These are phyloP conservation scores for Scorias spongiosa DNA, from an alignment of 2,329 filamentous ascomycete genomes.

Conservation along the genomic window DNA sequence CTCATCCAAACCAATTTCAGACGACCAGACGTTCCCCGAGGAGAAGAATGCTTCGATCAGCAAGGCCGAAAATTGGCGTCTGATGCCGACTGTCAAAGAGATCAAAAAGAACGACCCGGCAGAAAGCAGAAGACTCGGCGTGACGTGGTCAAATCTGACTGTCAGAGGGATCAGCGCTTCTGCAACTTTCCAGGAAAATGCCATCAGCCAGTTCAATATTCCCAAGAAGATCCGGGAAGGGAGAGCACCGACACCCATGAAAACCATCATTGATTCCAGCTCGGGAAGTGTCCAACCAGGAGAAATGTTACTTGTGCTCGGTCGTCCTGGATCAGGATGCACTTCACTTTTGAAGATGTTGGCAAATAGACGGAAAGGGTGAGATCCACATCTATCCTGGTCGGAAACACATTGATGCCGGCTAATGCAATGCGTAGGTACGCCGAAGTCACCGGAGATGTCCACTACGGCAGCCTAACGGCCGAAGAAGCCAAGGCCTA, in stretches of 20 bases:
- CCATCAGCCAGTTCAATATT: slow-evolving; percentile 33
- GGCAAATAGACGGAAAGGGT: slow-evolving; percentile 41
- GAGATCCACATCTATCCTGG: slow-evolving; percentile 24
- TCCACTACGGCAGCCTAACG: slow-evolving; percentile 61
- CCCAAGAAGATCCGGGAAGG: slow-evolving; percentile 20
- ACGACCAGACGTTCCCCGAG: slow-evolving; percentile 5
- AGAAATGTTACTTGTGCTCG: slow-evolving; percentile 78
- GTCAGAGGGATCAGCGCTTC: slow-evolving; percentile 51
- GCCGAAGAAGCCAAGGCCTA: slow-evolving; percentile 40
- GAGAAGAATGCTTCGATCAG: slow-evolving; percentile 7
- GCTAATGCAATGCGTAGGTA: slow-evolving; percentile 42
- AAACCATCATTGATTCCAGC: slow-evolving; percentile 51
- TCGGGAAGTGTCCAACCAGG: slow-evolving; percentile 53
- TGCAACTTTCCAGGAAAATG: slow-evolving; percentile 44
- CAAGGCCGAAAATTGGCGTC: slow-evolving; percentile 30
- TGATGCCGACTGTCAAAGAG: slow-evolving; percentile 35
- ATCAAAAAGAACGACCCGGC: slow-evolving; percentile 19
- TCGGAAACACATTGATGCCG: slow-evolving; percentile 50
- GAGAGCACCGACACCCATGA: slow-evolving; percentile 27
- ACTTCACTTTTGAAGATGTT: slow-evolving; percentile 41
- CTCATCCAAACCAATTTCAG: neutral
- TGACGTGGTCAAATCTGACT: slow-evolving; percentile 49
- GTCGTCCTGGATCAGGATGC: slow-evolving; percentile 51
- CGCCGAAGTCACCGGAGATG: slow-evolving; percentile 52
- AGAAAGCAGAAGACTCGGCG: slow-evolving; percentile 33